phyloP scores from a whole-genome alignment of 73 alveolate species.

The Tetrahymena elliotti region DNA sequence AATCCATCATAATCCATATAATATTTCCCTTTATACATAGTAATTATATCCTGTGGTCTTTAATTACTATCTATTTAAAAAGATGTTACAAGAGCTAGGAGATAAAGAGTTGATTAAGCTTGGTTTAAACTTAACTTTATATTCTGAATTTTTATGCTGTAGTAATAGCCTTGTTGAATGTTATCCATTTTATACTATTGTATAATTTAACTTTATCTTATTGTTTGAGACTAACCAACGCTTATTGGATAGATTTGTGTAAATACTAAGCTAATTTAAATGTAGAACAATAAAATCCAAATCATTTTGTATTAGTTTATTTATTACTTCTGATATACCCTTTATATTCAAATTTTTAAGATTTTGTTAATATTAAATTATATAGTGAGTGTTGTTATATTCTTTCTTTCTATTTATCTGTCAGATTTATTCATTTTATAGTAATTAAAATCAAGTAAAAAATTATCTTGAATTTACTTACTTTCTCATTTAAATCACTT shows the following conservation, averaged over 20 bases:
- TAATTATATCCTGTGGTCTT: background rate
- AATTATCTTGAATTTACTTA: too few species aligned
- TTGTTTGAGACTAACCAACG: background rate
- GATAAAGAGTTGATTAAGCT: background rate
- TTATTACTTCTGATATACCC: too few species aligned
- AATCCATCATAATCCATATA: background rate
- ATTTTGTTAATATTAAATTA: too few species aligned
- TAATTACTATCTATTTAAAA: background rate
- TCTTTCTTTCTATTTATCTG: too few species aligned
- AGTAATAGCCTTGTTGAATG: background rate
- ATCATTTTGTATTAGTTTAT: background rate
- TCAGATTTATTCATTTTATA: too few species aligned
- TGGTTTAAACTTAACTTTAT: background rate
- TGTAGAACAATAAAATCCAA: background rate
- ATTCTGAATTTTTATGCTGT: background rate
- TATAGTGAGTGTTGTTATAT: too few species aligned
- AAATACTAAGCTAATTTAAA: background rate
- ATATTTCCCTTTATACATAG: background rate
- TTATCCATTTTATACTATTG: background rate
- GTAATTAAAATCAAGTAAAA: too few species aligned
- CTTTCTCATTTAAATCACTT: too few species aligned
- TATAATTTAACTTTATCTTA: too few species aligned
- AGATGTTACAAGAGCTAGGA: background rate
- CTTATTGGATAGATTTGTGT: background rate
- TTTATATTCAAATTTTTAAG: too few species aligned